Conservation (phyloP, 2,329 filamentous ascomycete species). For the Botryosphaeria dothidea region DNA sequence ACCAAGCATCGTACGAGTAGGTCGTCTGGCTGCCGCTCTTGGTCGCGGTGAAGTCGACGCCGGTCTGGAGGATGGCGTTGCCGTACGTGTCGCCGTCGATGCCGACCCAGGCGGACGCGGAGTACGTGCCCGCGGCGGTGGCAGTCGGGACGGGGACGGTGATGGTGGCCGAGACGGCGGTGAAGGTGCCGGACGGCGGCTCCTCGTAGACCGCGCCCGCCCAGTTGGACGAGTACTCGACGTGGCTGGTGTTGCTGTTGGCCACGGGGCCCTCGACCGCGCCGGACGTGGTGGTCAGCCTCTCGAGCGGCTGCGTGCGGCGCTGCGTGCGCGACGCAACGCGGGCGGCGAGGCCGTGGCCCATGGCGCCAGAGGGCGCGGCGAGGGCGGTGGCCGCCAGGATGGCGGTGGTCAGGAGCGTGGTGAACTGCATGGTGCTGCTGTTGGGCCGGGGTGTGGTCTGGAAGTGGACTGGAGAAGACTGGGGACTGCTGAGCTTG, state of each 20-base stretch:
- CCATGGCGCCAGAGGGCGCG: conserved; percentile 43
- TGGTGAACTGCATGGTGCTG: conserved; percentile 32
- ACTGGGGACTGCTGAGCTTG: background rate
- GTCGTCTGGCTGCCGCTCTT: conserved; percentile 31
- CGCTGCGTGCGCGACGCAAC: conserved; percentile 28
- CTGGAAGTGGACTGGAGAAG: background rate
- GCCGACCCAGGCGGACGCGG: conserved; percentile 60
- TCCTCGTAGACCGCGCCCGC: conserved; percentile 56
- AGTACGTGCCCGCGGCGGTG: conserved; percentile 44
- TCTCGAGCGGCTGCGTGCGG: conserved; percentile 12
- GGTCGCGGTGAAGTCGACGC: conserved; percentile 55
- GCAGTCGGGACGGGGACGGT: conserved; percentile 53
- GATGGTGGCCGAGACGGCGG: conserved; percentile 55
- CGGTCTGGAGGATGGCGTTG: conserved; percentile 58
- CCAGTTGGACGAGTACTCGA: conserved; percentile 53
- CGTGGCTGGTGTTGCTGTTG: conserved; percentile 51
- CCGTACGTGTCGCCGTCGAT: conserved; percentile 62
- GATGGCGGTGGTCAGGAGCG: conserved; percentile 39
- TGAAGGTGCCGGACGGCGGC: conserved; percentile 46
- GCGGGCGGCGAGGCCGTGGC: conserved; percentile 36
- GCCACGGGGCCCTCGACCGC: conserved; percentile 51
- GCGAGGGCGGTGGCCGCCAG: conserved; percentile 47
- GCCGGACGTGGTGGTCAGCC: conserved; percentile 53
- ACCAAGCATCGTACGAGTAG: conserved; percentile 56
- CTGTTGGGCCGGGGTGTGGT: background rate